Conservation (phyloP, 2,329 filamentous ascomycete genomes). For the Lizonia empirigonia region DNA sequence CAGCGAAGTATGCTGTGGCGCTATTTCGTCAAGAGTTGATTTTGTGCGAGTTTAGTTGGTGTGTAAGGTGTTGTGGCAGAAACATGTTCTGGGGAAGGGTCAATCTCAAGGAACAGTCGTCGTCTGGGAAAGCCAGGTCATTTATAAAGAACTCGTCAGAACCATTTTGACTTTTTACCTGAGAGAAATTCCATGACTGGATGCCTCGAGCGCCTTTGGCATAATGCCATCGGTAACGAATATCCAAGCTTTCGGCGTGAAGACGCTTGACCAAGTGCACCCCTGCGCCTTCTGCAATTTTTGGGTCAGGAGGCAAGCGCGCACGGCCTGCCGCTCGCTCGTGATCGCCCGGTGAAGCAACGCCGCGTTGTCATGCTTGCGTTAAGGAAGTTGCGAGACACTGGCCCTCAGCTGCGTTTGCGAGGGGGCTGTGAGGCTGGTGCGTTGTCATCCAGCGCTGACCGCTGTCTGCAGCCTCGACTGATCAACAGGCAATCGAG, state of each 20-base stretch:
- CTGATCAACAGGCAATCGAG: background rate
- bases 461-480: slow-evolving; percentile 10
- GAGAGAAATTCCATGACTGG: slow-evolving; percentile 43
- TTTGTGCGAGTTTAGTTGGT: slow-evolving; percentile 45
- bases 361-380: slow-evolving; percentile 14
- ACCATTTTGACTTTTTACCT: slow-evolving; percentile 32
- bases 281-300: slow-evolving; percentile 35
- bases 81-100: slow-evolving; percentile 38
- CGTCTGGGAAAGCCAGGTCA: slow-evolving; percentile 22
- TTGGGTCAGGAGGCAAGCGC: slow-evolving; percentile 41
- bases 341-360: slow-evolving; percentile 33
- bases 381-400: slow-evolving; percentile 13
- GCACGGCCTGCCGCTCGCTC: slow-evolving; percentile 39
- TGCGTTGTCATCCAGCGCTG: slow-evolving; percentile 9
- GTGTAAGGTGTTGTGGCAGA: slow-evolving; percentile 35
- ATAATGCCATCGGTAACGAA: slow-evolving; percentile 38
- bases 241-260: slow-evolving; percentile 33
- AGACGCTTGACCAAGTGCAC: slow-evolving; percentile 27
- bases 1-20: slow-evolving; percentile 21
- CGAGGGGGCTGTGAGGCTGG: background rate
- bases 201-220: slow-evolving; percentile 22
- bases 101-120: slow-evolving; percentile 5
- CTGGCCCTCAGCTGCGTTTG: slow-evolving; percentile 5
- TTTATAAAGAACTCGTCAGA: slow-evolving; percentile 31
- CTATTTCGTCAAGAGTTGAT: slow-evolving; percentile 36